Evolutionary conservation across 352 stramenopile species (phyloP), one percentile per base, ranked within the genome.

Genomic region (Phytophthora crassamura): DNA sequence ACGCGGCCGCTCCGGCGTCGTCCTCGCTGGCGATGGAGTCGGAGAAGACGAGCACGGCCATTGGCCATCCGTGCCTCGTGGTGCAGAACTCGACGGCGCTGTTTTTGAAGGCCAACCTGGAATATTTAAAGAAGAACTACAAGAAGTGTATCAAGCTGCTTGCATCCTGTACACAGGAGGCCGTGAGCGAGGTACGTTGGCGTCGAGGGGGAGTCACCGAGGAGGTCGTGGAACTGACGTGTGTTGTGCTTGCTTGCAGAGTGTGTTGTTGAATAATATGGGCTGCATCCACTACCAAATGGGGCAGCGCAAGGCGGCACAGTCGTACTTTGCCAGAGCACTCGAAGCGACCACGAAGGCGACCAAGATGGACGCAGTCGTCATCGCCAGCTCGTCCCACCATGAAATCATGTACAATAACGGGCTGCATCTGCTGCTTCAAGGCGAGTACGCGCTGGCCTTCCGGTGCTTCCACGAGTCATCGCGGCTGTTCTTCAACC

Each of bases 81-180:
- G 78, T 97, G 45, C 87, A 97, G 58, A 97, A 97, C 69, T 88
- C 90, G 20, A 93, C 88, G 18, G 90, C 80, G 42, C 71, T 97
- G 55, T 98, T 97, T 74, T 75, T 98, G 28, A 97, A 97, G 75
- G 93, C 93, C 12, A 97, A 98, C 58, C 77, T 97, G 57, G 93
- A 97, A 81, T 97, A 98, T 88, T 85, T 98, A 77, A 86, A 93
- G 50, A 89, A 91, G 64, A 98, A 98, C 72, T 96, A 97, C 78
- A 96, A 96, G 74, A 98, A 98, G 77, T 95, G 86, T 61, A 93
- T 98, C 74, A 98, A 98, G 82, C 78, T 98, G 58, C 73, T 98
- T 53, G 90, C 89, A 47, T 97, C 89, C 38, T 96, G 88, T 78
- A 90, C 88, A 76, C 82, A 92, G 67, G 72, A 88, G 48, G 82